Evolutionary conservation across 1,284 basidiomycete species (phyloP), one percentile per base, ranked within the genome.

Genomic region (Irpex rosettiformis): DNA sequence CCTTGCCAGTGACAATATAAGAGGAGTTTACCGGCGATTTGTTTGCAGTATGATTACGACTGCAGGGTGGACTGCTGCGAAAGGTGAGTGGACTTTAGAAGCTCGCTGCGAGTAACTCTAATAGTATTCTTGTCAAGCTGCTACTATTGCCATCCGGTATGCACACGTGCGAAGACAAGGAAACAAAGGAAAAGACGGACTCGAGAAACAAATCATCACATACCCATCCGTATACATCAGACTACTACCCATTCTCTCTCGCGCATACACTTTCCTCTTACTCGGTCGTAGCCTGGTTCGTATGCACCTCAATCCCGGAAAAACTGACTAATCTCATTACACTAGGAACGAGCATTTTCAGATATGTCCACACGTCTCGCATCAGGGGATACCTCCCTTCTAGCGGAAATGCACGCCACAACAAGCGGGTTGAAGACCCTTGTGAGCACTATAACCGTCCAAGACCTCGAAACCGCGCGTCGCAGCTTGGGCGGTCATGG

Each of bases 401-500:
- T 92, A 13, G 80, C 85, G 0, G 89, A 91, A 64, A 80, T 88
- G 67, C 91, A 93, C 64, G 85, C 87, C 0, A 84, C 81, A 7
- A 84, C 86, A 4, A 85, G 84, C 64, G 87, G 85, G 0, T 75
- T 93, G 22, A 93, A 93, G 67, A 78, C 83, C 0, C 75, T 89
- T 24, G 81, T 80, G 3, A 81, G 83, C 1, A 78, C 79, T 0
- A 72, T 77, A 24, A 74, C 78, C 3, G 77, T 85, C 5, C 79
- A 80, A 29, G 87, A 87, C 60, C 69, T 91, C 18, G 90, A 93
- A 69, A 81, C 76, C 4, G 84, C 86, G 5, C 80, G 91, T 10
- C 79, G 88, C 8, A 82, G 87, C 0, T 82, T 91, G 77, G 90
- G 90, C 55, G 90, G 91, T 2, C 90, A 93, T 69, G 91, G 90